These are phyloP conservation scores for Ustilago shanxiensis DNA, from an alignment of 1,284 basidiomycete genomes.

Conservation along the genomic window DNA sequence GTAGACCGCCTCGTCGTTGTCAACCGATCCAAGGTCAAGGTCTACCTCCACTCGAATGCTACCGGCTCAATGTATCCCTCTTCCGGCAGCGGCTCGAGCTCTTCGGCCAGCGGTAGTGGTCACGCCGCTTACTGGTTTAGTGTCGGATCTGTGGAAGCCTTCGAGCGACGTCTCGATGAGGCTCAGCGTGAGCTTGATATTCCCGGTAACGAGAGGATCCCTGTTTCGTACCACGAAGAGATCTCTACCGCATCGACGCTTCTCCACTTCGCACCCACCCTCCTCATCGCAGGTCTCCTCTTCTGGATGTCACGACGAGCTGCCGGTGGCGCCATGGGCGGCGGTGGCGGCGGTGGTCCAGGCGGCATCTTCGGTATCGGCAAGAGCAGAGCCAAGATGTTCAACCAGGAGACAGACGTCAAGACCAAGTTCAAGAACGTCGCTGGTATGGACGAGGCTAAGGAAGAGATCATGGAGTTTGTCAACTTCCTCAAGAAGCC, in stretches of 20 bases:
- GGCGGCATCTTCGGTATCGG: conserved; percentile 98
- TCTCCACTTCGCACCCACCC: conserved; percentile 92
- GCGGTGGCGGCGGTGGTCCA: conserved; percentile 73
- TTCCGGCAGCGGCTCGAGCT: conserved; percentile 24
- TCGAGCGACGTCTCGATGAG: conserved; percentile 92
- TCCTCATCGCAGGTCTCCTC: conserved; percentile 89
- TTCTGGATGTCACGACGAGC: conserved; percentile 89
- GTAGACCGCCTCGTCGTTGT: conserved; percentile 95
- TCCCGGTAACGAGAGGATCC: conserved; percentile 90
- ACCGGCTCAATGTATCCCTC: conserved; percentile 75
- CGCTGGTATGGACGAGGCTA: conserved; percentile 99
- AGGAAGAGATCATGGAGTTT: conserved; percentile 99
- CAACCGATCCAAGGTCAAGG: conserved; percentile 88
- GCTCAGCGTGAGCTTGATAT: conserved; percentile 93
- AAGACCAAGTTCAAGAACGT: conserved; percentile 95
- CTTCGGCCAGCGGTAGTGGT: conserved; percentile 39
- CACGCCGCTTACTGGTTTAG: conserved; percentile 84
- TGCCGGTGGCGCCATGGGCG: conserved; percentile 69
- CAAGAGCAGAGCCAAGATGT: conserved; percentile 93
- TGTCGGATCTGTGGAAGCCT: conserved; percentile 96
- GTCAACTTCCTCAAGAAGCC: conserved; percentile 99
- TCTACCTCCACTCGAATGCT: conserved; percentile 85
- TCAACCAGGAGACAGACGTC: conserved; percentile 97
- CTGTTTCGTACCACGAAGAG: conserved; percentile 96
- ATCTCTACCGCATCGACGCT: conserved; percentile 85